Percentiles rank a stretch among this genome's conserved stretches.
phyloP scores from a whole-genome alignment of 768 basidiomycete species.

The Phanerochaete carnosa region DNA sequence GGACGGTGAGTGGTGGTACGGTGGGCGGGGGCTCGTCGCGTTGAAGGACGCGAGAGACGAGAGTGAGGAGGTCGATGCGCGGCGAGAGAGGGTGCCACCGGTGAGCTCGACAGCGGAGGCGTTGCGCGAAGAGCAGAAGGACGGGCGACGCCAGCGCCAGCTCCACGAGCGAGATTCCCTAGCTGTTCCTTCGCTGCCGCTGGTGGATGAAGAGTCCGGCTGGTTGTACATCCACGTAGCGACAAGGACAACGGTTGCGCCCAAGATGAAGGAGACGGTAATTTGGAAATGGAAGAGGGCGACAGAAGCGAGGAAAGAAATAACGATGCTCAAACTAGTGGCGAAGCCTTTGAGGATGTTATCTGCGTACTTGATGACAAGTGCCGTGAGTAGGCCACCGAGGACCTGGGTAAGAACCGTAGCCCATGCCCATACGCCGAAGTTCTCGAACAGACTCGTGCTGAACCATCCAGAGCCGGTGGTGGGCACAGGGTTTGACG shows the following conservation, averaged over 20 bases:
- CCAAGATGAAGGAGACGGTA: conserved; percentile 83
- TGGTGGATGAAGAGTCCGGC: conserved; percentile 34
- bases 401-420: conserved; percentile 88
- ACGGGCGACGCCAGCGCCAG: conserved; percentile 28
- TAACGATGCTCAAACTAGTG: conserved; percentile 87
- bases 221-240: conserved; percentile 97
- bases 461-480: conserved; percentile 25
- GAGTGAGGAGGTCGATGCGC: conserved; percentile 27
- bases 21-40: background rate
- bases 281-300: conserved; percentile 88
- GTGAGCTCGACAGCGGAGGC: conserved; percentile 23
- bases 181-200: background rate
- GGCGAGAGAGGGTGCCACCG: conserved; percentile 22
- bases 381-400: conserved; percentile 89
- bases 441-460: conserved; percentile 71
- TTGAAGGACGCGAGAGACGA: conserved; percentile 20
- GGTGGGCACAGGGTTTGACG: conserved; percentile 29
- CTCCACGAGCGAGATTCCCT: conserved; percentile 30
- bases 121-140: conserved; percentile 20
- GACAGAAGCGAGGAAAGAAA: conserved; percentile 93
- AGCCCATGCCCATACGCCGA: conserved; percentile 93
- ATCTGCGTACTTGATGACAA: conserved; percentile 97
- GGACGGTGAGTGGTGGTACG: conserved; percentile 28
- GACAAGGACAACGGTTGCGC: conserved; percentile 78
- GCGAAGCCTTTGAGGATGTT: conserved; percentile 98